Percentiles rank a stretch among this genome's conserved stretches.
Evolutionary conservation across 352 stramenopile species (phyloP).

Genomic region (Phytophthora citricola): DNA sequence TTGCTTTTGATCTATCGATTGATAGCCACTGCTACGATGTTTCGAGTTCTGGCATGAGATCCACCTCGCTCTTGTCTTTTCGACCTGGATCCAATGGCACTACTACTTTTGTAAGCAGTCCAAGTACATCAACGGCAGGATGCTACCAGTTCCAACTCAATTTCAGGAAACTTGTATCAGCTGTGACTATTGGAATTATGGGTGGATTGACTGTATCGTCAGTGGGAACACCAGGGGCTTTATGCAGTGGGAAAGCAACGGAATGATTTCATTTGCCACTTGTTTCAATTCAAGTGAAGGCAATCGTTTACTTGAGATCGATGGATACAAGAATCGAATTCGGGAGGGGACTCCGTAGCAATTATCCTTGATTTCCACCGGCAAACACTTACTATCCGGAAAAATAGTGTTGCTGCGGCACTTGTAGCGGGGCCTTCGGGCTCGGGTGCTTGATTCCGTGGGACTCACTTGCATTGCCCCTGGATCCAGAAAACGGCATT

Average conservation of each 20-base stretch:
- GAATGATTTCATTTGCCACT: slow-evolving; percentile 21
- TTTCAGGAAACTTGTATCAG: slow-evolving; percentile 32
- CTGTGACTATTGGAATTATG: slow-evolving; percentile 35
- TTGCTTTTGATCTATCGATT: slow-evolving; percentile 64
- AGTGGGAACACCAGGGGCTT: neutral
- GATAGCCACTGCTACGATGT: slow-evolving; percentile 42
- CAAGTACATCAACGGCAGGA: slow-evolving; percentile 19
- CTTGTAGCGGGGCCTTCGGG: slow-evolving; percentile 23
- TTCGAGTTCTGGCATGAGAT: neutral
- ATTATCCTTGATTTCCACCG: slow-evolving; percentile 50
- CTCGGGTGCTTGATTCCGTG: slow-evolving; percentile 34
- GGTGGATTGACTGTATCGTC: slow-evolving; percentile 12
- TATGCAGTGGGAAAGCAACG: slow-evolving; percentile 38
- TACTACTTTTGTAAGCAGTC: slow-evolving; percentile 21
- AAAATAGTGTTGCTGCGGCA: slow-evolving; percentile 44
- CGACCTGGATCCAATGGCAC: slow-evolving; percentile 4
- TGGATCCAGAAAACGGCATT: slow-evolving; percentile 17
- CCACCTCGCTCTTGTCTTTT: slow-evolving; percentile 5
- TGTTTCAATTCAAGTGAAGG: slow-evolving; percentile 2
- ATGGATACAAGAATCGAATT: slow-evolving; percentile 29
- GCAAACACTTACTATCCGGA: slow-evolving; percentile 41
- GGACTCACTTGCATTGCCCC: slow-evolving; percentile 15
- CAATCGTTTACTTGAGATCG: slow-evolving; percentile 21
- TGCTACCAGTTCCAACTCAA: slow-evolving; percentile 31
- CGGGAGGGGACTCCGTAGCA: slow-evolving; percentile 46